Percentiles rank a stretch among this genome's conserved stretches.
These are phyloP conservation scores for Hericium coralloides DNA, from an alignment of 768 basidiomycete species.

Conservation along the genomic window DNA sequence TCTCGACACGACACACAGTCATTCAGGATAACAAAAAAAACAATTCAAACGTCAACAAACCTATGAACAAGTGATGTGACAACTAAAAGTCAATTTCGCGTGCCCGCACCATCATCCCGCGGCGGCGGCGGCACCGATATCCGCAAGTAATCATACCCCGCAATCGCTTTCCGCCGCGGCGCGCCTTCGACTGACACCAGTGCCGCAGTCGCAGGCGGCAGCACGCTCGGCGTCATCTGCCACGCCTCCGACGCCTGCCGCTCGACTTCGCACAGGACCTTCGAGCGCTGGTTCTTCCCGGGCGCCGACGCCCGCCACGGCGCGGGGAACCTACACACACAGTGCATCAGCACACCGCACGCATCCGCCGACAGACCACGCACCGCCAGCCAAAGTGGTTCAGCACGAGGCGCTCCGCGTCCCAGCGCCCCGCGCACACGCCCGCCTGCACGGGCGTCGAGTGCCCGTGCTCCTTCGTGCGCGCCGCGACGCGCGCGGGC, in stretches of 20 bases:
- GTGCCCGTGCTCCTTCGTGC: constrained; percentile 54
- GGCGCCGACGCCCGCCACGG: constrained; percentile 26
- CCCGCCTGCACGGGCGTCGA: constrained; percentile 77
- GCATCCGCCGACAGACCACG: constrained; percentile 10
- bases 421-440: constrained; percentile 57
- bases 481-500: constrained; percentile 28
- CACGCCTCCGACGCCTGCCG: constrained; percentile 55
- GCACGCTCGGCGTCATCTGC: constrained; percentile 23
- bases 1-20: too few species aligned
- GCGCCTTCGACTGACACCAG: not conserved
- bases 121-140: too few species aligned
- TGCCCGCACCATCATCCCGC: too few species aligned
- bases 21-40: too few species aligned
- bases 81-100: too few species aligned
- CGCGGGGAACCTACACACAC: constrained; percentile 45
- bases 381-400: constrained; percentile 79
- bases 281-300: constrained; percentile 24
- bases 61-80: too few species aligned
- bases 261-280: constrained; percentile 52
- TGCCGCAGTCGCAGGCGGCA: not conserved
- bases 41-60: too few species aligned
- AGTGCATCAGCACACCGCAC: not conserved
- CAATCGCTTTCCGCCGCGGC: constrained; percentile 3
- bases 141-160: constrained; percentile 13
- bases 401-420: constrained; percentile 55